A percentile compares a stretch with the other conserved stretches of the same genome.
Evolutionary conservation across 2,329 filamentous ascomycete species (phyloP).

Genomic region (Pseudogymnoascus sp.): DNA sequence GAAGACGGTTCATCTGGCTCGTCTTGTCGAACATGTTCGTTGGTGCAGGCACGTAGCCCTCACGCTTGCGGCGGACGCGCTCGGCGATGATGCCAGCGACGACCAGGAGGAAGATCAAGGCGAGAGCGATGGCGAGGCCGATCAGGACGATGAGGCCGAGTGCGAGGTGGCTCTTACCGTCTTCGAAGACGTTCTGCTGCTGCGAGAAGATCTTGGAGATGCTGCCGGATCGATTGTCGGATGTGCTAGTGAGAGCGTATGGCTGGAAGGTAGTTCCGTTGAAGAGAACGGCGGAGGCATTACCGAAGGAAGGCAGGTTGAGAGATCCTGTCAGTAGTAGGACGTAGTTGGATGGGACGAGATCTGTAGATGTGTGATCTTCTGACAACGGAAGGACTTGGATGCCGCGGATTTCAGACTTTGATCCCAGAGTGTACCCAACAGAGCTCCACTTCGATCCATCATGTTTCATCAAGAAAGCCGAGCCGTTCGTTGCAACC

Average conservation of each 20-base stretch:
- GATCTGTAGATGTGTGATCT: slow-evolving; percentile 53
- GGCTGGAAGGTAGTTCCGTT: slow-evolving; percentile 73
- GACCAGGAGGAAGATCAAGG: slow-evolving; percentile 68
- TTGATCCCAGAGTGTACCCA: slow-evolving; percentile 51
- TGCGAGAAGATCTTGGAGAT: slow-evolving; percentile 79
- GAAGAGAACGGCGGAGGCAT: slow-evolving; percentile 77
- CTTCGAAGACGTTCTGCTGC: slow-evolving; percentile 63
- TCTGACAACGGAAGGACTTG: slow-evolving; percentile 69
- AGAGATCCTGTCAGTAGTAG: slow-evolving; percentile 82
- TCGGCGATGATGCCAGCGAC: slow-evolving; percentile 66
- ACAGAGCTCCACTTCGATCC: slow-evolving; percentile 61
- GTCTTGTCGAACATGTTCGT: slow-evolving; percentile 54
- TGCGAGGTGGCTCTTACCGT: slow-evolving; percentile 48
- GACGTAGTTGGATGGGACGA: slow-evolving; percentile 58
- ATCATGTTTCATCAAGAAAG: slow-evolving; percentile 77
- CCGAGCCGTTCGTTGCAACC: slow-evolving; percentile 54
- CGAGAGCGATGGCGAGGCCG: slow-evolving; percentile 68
- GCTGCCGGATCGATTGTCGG: slow-evolving; percentile 57
- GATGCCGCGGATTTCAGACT: slow-evolving; percentile 65
- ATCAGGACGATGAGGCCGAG: slow-evolving; percentile 75
- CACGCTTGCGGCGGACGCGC: slow-evolving; percentile 64
- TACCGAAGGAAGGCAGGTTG: slow-evolving; percentile 64
- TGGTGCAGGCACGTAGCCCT: slow-evolving; percentile 73
- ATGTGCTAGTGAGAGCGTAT: slow-evolving; percentile 68
- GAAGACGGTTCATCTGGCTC: slow-evolving; percentile 50